Base-by-base conservation (phyloP, 805 yeast genomes). In the Scheffersomyces amazonensis region DNA sequence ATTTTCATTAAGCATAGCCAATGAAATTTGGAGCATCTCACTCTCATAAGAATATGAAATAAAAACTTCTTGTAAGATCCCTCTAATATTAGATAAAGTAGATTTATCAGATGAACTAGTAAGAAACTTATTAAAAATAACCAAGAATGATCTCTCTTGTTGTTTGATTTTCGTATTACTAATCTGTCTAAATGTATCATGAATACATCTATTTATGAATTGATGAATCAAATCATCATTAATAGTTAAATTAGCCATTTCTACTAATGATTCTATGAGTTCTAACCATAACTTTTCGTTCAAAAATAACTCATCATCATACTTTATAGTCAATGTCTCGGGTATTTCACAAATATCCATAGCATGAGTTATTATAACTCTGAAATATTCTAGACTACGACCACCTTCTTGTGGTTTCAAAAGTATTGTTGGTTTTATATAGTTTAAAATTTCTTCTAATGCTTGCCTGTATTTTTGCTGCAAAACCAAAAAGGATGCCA, bases 41-140 rank as follows among this genome's bases (percentile, higher is more conserved):
- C 71, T 73, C 46, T 87, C 95, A 46, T 83, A 76, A 10, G 76
- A 64, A 48, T 80, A 83, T 0, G 89, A 78, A 3, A 77, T 56
- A 40, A 80, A 80, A 1, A 86, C 73, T 43, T 85, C 88, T 18
- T 69, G 69, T 16, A 88, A 58, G 13, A 85, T 73, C 1, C 71
- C 69, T 29, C 81, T 66, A 12, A 86, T 73, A 46, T 83, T 82
- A 0, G 80, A 75, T 4, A 83, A 52, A 6, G 79, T 76, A 5
- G 84, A 74, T 2, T 60, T 47, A 2, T 71, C 69, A 1, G 71
- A 54, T 1, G 81, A 67, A 3, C 75, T 58, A 29, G 71, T 73
- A 25, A 86, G 58, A 40, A 83, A 78, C 31, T 62, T 58, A 21
- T 79, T 71, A 46, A 83, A 72, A 2, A 83, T 78, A 13, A 64